Evolutionary conservation across 2,329 filamentous ascomycete genomes (phyloP).

Genomic region (Ophiosphaerella herpotricha): DNA sequence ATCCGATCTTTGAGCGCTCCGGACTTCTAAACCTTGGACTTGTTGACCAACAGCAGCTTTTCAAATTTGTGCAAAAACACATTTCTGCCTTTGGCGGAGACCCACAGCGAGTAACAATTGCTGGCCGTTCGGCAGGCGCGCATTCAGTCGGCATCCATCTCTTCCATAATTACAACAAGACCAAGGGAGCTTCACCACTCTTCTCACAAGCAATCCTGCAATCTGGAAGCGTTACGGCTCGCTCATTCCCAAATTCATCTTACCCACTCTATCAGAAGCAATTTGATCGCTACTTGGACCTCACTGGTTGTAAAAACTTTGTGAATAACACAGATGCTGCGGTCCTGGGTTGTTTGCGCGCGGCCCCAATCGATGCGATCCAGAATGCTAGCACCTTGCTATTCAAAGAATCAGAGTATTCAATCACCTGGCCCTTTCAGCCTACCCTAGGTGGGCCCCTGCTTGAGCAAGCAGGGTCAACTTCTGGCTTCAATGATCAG

Average conservation of each 20-base stretch:
- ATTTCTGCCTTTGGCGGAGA: slow-evolving; percentile 49
- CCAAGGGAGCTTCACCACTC: slow-evolving; percentile 20
- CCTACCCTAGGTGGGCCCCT: slow-evolving; percentile 49
- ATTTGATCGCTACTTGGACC: slow-evolving; percentile 22
- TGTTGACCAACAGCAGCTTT: slow-evolving; percentile 22
- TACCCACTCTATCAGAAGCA: slow-evolving; percentile 37
- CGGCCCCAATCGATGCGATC: slow-evolving; percentile 44
- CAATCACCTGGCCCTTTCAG: slow-evolving; percentile 54
- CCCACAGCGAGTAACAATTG: slow-evolving; percentile 42
- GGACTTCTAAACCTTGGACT: slow-evolving; percentile 36
- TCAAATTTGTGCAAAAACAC: slow-evolving; percentile 46
- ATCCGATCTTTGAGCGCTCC: slow-evolving; percentile 27
- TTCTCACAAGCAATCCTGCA: slow-evolving; percentile 35
- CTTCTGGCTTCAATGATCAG: slow-evolving; percentile 22
- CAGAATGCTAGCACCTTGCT: slow-evolving; percentile 42
- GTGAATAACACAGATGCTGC: slow-evolving; percentile 33
- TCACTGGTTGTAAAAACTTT: slow-evolving; percentile 21
- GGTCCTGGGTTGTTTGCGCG: slow-evolving; percentile 46
- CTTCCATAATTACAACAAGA: slow-evolving; percentile 36
- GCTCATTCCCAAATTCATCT: slow-evolving; percentile 30
- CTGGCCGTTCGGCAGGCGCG: slow-evolving; percentile 44
- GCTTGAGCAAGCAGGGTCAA: slow-evolving; percentile 52
- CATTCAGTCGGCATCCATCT: slow-evolving; percentile 36
- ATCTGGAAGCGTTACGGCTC: slow-evolving; percentile 33
- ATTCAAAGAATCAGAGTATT: slow-evolving; percentile 39